Conservation (phyloP, 192 early-diverging fungal genomes). For the Cladochytrium replicatum region DNA sequence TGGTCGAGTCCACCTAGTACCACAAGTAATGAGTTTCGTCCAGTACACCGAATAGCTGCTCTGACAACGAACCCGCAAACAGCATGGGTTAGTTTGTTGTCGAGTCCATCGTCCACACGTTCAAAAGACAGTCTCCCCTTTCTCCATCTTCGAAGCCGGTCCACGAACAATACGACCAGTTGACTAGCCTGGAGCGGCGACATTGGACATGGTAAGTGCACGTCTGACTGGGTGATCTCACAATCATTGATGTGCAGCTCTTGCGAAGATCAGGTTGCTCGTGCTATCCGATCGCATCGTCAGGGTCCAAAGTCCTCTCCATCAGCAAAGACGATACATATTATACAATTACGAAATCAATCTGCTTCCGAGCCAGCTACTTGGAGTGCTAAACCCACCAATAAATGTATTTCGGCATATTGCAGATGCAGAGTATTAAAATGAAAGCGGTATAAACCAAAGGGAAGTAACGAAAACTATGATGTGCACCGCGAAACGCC, state of each 20-base stretch:
- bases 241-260: background rate
- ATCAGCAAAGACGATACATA: conserved; percentile 78
- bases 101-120: no score
- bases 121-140: conserved; percentile 10
- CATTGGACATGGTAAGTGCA: conserved; percentile 64
- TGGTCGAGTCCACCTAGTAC: conserved; percentile 79
- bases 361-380: conserved; percentile 46
- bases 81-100: no score
- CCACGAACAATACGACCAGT: conserved; percentile 74
- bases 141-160: conserved; percentile 64
- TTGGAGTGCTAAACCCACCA: conserved; percentile 25
- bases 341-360: conserved; percentile 61
- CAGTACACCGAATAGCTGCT: no score
- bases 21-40: no score
- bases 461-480: no score
- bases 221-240: background rate
- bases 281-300: conserved; percentile 49
- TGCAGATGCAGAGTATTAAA: no score
- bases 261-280: conserved; percentile 45
- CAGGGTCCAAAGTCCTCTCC: conserved; percentile 50
- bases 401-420: no score
- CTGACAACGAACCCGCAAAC: no score
- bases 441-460: no score
- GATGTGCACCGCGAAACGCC: no score
- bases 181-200: conserved; percentile 54